Conservation (phyloP, 2,329 filamentous ascomycete genomes). For the Penicillium hesseltinei region DNA sequence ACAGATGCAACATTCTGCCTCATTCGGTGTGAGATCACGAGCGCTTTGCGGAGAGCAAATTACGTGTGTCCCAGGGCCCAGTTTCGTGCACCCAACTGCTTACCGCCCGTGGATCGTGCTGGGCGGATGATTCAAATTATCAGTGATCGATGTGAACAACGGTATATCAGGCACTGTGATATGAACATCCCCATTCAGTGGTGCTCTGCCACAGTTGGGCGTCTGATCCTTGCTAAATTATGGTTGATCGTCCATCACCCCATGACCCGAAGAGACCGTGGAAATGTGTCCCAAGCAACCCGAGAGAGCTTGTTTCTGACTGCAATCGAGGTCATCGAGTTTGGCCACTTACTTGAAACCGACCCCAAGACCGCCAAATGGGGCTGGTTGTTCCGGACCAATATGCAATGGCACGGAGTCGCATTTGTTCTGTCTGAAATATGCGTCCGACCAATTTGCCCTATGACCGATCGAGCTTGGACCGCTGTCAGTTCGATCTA, state of each 20-base stretch:
- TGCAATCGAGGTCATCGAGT: conserved; percentile 72
- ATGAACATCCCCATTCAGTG: conserved; percentile 59
- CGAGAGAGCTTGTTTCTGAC: conserved; percentile 69
- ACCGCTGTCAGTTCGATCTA: conserved; percentile 52
- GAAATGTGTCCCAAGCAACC: conserved; percentile 60
- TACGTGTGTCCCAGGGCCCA: conserved; percentile 33
- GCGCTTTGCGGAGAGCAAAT: conserved; percentile 41
- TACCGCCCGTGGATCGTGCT: conserved; percentile 35
- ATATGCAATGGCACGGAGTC: conserved; percentile 65
- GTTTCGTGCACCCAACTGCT: conserved; percentile 16
- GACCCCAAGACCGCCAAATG: conserved; percentile 62
- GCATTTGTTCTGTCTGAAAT: conserved; percentile 62
- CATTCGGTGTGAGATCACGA: conserved; percentile 55
- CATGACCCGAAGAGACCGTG: conserved; percentile 58
- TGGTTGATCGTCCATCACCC: conserved; percentile 76
- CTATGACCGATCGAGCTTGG: conserved; percentile 61
- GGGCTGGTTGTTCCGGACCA: conserved; percentile 64
- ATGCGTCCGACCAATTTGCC: conserved; percentile 56
- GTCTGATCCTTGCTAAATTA: conserved; percentile 74
- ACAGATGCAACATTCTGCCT: conserved; percentile 55
- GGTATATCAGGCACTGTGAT: conserved; percentile 55
- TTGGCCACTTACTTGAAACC: conserved; percentile 63
- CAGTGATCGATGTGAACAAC: conserved; percentile 55
- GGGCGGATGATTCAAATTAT: conserved; percentile 52
- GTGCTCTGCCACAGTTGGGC: conserved; percentile 65